Evolutionary conservation across 805 yeast species (phyloP).

Genomic region (Priceomyces melissophilus): DNA sequence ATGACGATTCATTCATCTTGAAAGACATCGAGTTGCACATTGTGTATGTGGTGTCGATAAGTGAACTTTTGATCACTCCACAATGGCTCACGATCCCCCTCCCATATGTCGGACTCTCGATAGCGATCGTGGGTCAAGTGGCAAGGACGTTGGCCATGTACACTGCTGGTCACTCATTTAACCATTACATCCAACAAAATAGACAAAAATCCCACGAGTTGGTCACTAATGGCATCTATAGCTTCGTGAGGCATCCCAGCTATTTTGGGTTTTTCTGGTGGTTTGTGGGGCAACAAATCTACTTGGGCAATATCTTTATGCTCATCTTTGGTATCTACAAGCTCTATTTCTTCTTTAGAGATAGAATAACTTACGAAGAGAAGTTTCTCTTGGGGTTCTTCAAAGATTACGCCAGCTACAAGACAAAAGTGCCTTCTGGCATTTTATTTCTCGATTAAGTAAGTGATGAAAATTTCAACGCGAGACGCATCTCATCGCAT

Average conservation of each 20-base stretch:
- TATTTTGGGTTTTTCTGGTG: conserved; percentile 91
- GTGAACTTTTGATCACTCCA: conserved; percentile 11
- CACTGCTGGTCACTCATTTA: conserved; percentile 82
- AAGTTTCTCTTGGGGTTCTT: conserved; percentile 60
- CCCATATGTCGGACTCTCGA: background rate
- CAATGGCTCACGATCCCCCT: background rate
- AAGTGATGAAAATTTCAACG: background rate
- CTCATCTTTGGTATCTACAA: conserved; percentile 50
- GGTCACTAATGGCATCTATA: conserved; percentile 73
- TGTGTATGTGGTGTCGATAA: conserved; percentile 16
- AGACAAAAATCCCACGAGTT: conserved; percentile 57
- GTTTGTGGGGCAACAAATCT: conserved; percentile 82
- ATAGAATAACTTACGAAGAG: conserved; percentile 75
- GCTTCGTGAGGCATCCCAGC: conserved; percentile 75
- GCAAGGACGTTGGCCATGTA: conserved; percentile 78
- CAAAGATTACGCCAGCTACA: conserved; percentile 56
- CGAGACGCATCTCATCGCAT: background rate
- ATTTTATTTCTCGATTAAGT: conserved; percentile 53
- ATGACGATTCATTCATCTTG: conserved; percentile 51
- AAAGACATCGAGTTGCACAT: conserved; percentile 27
- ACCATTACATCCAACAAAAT: conserved; percentile 65
- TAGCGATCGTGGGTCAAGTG: conserved; percentile 36
- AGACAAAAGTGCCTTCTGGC: conserved; percentile 44
- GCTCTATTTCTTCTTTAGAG: conserved; percentile 64
- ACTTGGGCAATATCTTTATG: conserved; percentile 65